Evolutionary conservation across 192 early-diverging fungal species (phyloP).

Genomic region (Mortierella alpina): DNA sequence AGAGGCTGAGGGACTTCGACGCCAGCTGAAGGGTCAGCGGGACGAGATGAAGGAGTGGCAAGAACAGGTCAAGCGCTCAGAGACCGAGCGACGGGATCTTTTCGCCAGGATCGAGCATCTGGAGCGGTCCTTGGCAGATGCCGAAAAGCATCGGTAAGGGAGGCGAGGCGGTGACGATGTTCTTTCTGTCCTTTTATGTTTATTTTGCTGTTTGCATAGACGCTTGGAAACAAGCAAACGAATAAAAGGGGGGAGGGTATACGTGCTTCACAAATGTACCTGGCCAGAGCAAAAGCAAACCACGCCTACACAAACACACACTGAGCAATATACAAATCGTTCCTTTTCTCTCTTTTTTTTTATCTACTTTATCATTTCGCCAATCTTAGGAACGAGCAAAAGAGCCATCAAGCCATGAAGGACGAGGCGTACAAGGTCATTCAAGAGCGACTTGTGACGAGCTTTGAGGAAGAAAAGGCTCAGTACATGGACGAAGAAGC

Average conservation of each 20-base stretch:
- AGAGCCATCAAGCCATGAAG: slow-evolving; percentile 45
- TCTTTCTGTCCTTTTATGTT: neutral
- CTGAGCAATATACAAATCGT: neutral
- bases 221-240: neutral
- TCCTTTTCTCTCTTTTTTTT: slow-evolving; percentile 1
- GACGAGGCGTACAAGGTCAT: slow-evolving; percentile 44
- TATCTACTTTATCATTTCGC: neutral
- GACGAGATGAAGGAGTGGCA: slow-evolving; percentile 39
- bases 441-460: slow-evolving; percentile 22
- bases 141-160: slow-evolving; percentile 45
- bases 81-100: slow-evolving; percentile 27
- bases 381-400: slow-evolving; percentile 24
- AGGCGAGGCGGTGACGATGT: neutral
- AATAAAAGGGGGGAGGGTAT: neutral
- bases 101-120: slow-evolving; percentile 21
- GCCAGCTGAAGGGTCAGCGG: slow-evolving; percentile 42
- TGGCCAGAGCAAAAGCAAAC: no score
- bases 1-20: slow-evolving; percentile 30
- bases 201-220: neutral
- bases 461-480: slow-evolving; percentile 41
- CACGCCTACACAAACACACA: no score
- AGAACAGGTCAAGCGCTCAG: slow-evolving; percentile 26
- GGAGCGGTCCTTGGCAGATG: slow-evolving; percentile 21
- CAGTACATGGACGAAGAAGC: slow-evolving; percentile 43
- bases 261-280: no score